Evolutionary conservation across 306 rosid species (phyloP).

Genomic region (Cucurbita maxima): DNA sequence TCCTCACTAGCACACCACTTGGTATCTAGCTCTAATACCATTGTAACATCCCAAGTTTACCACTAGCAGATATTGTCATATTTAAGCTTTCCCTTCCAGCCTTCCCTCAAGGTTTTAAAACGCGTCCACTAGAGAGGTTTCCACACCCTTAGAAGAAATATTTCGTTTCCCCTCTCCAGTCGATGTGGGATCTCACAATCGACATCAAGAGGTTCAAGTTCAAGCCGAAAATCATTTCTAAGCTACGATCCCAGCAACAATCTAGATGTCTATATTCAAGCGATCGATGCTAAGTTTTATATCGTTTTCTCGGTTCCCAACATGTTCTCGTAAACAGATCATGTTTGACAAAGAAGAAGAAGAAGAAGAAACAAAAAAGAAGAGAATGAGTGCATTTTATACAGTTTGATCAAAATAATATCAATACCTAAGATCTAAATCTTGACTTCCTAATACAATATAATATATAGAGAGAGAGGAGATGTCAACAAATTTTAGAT

Average conservation of each 20-base stretch:
- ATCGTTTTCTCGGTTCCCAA: background rate
- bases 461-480: background rate
- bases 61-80: too few species aligned
- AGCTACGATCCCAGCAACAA: background rate
- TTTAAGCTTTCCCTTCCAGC: too few species aligned
- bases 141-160: too few species aligned
- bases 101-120: too few species aligned
- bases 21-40: too few species aligned
- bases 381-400: background rate
- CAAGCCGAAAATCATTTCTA: background rate
- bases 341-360: background rate
- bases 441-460: background rate
- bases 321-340: background rate
- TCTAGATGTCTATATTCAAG: background rate
- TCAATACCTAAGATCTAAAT: conserved; percentile 7
- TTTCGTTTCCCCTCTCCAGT: too few species aligned
- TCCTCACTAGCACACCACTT: too few species aligned
- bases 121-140: too few species aligned
- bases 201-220: too few species aligned
- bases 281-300: too few species aligned
- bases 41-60: too few species aligned
- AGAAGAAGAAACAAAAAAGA: background rate
- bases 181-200: too few species aligned
- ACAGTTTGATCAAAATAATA: conserved; percentile 6
- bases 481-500: background rate